Evolutionary conservation across 2,329 filamentous ascomycete genomes (phyloP), one percentile per base, ranked within the genome.

Genomic region (Calonectria pteridis): DNA sequence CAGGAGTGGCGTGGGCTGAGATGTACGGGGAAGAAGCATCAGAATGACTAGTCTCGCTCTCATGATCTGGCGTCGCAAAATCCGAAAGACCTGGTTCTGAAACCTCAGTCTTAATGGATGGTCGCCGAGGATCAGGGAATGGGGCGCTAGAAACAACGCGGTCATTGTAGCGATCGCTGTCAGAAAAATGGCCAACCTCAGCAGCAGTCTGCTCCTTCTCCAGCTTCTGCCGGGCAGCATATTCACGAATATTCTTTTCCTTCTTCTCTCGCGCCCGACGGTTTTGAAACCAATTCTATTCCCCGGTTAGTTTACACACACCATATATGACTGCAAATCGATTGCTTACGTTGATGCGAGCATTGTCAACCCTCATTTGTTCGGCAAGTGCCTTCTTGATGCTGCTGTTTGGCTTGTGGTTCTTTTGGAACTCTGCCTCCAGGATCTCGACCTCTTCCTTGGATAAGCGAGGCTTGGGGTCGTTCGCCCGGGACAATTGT

Each of bases 281-380:
- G 80, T 93, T 93, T 77, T 93, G 91, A 79, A 93, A 93, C 91
- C 91, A 93, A 80, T 93, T 93, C 91, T 93, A 67, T 13, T 16
- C 53, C 14, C n/a, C 20, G 40, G 82, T 87, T 79, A 86, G 84
- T 73, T 26, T 18, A n/a, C 10, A n/a, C 28, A 51, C 29, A 26
- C 26, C 29, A 6, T 26, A 16, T 11, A 18, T 23, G 23, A 40
- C 9, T 26, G 35, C 23, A 18, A 13, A 65, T 46, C 70, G 28
- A 53, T 31, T 20, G 84, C 84, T 77, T 84, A 93, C 91, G 79
- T 93, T 93, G 76, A 93, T 92, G 75, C 91, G 87, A 23, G 91
- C 88, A 76, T 91, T 87, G 76, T 93, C 91, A n/a, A 93, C 89
- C 67, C 88, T 87, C 86, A 93, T 91, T 9, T 88, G 85, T 76